phyloP scores from a whole-genome alignment of 2,329 filamentous ascomycete species.

The Penicillium nordicum region DNA sequence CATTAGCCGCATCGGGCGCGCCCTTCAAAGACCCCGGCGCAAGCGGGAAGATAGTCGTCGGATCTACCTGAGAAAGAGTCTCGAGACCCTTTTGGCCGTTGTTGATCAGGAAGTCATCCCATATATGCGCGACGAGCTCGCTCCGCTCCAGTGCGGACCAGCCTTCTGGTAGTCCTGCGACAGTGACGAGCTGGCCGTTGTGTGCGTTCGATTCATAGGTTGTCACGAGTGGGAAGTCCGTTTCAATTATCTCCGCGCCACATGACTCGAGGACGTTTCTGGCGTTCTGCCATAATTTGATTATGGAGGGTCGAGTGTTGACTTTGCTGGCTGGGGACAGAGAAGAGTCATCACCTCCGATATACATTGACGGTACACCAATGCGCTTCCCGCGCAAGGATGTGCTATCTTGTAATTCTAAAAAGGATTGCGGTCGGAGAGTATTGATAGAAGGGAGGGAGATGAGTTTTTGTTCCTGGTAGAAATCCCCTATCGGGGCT shows the following conservation, averaged over 20 bases:
- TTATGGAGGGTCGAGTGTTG: slow-evolving; percentile 37
- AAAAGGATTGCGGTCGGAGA: slow-evolving; percentile 35
- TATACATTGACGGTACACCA: slow-evolving; percentile 52
- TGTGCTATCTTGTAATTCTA: slow-evolving; percentile 24
- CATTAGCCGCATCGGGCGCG: slow-evolving; percentile 23
- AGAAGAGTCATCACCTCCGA: slow-evolving; percentile 38
- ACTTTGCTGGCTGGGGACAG: slow-evolving; percentile 38
- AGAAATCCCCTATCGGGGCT: slow-evolving; percentile 50
- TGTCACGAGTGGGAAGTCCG: slow-evolving; percentile 33
- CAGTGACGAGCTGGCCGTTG: slow-evolving; percentile 36
- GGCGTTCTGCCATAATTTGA: slow-evolving; percentile 36
- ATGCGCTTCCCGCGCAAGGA: slow-evolving; percentile 47
- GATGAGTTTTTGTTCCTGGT: slow-evolving; percentile 51
- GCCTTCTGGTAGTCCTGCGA: slow-evolving; percentile 41
- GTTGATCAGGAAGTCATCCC: slow-evolving; percentile 50
- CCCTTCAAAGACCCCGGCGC: slow-evolving; percentile 26
- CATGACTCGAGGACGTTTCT: slow-evolving; percentile 25
- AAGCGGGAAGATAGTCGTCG: slow-evolving; percentile 37
- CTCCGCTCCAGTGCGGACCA: slow-evolving; percentile 50
- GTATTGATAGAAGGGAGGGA: slow-evolving; percentile 36
- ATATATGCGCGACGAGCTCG: slow-evolving; percentile 50
- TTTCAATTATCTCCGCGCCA: slow-evolving; percentile 34
- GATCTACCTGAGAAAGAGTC: slow-evolving; percentile 42
- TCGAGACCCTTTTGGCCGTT: slow-evolving; percentile 43
- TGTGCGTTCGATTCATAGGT: slow-evolving; percentile 36